Evolutionary conservation across 2,329 filamentous ascomycete genomes (phyloP).

Genomic region (Aspergillus thermomutatus): DNA sequence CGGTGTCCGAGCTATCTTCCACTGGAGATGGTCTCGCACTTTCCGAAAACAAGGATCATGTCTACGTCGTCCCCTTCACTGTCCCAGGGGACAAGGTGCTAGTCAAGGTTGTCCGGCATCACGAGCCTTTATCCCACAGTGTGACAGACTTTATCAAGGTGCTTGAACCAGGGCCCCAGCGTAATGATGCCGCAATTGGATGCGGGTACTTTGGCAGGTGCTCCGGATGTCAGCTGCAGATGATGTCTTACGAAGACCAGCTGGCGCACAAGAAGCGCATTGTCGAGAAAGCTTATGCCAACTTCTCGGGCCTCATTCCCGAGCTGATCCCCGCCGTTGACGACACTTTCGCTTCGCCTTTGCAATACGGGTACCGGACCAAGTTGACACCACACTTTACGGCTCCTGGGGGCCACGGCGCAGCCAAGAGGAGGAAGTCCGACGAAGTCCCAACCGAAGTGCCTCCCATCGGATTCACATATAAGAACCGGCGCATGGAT

Average conservation of each 20-base stretch:
- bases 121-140: slow-evolving; percentile 63
- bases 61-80: slow-evolving; percentile 87
- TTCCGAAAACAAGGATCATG: slow-evolving; percentile 59
- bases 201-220: slow-evolving; percentile 88
- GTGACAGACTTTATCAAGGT: slow-evolving; percentile 80
- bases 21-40: slow-evolving; percentile 87
- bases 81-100: slow-evolving; percentile 78
- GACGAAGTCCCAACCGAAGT: slow-evolving; percentile 47
- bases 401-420: slow-evolving; percentile 58
- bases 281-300: slow-evolving; percentile 84
- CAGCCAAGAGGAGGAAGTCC: slow-evolving; percentile 51
- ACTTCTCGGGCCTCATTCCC: slow-evolving; percentile 80
- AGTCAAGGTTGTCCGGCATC: slow-evolving; percentile 75
- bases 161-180: slow-evolving; percentile 66
- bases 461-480: slow-evolving; percentile 85
- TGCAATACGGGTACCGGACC: slow-evolving; percentile 91
- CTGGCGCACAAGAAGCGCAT: slow-evolving; percentile 79
- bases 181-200: slow-evolving; percentile 71
- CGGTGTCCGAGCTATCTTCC: slow-evolving; percentile 79
- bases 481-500: slow-evolving; percentile 73
- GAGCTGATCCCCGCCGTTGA: slow-evolving; percentile 71
- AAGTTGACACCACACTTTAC: slow-evolving; percentile 98
- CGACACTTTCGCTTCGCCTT: slow-evolving; percentile 84
- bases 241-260: slow-evolving; percentile 86
- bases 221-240: slow-evolving; percentile 95